Conservation (phyloP, 129 eudicot genomes). For the Scalesia atractyloides region DNA sequence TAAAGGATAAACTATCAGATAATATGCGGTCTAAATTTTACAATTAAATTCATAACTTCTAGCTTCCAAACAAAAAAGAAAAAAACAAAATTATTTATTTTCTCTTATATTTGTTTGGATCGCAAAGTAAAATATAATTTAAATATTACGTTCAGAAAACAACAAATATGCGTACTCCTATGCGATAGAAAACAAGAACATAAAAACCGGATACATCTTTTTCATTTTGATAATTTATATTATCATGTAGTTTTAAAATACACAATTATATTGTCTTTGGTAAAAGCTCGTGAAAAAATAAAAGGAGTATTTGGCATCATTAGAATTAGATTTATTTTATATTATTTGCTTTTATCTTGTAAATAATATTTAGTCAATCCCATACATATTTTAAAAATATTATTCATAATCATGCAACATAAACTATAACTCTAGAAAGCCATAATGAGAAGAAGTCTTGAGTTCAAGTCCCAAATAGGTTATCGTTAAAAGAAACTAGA, state of each 20-base stretch:
- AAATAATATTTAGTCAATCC: not conserved
- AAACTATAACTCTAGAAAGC: too few relatives aligned
- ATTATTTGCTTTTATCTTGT: not conserved
- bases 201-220: conserved; percentile 1
- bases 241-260: not conserved
- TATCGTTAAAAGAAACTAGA: too few relatives aligned
- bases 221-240: conserved; percentile 11
- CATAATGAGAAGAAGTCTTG: too few relatives aligned
- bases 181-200: conserved; percentile 10
- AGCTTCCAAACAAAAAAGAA: not conserved
- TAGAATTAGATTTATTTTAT: not conserved
- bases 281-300: not conserved
- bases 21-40: not conserved
- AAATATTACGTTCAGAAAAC: not conserved
- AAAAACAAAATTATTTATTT: too few relatives aligned
- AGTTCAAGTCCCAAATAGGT: too few relatives aligned
- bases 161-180: not conserved
- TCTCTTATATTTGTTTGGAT: not conserved
- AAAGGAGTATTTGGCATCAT: not conserved
- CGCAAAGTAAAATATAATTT: too few relatives aligned
- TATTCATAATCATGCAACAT: not conserved
- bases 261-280: not conserved
- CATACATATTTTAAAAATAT: not conserved
- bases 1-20: not conserved
- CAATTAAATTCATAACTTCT: not conserved